Conservation (phyloP, 225 moss, liverwort and hornwort species). For the Pseudisothecium myosuroides region DNA sequence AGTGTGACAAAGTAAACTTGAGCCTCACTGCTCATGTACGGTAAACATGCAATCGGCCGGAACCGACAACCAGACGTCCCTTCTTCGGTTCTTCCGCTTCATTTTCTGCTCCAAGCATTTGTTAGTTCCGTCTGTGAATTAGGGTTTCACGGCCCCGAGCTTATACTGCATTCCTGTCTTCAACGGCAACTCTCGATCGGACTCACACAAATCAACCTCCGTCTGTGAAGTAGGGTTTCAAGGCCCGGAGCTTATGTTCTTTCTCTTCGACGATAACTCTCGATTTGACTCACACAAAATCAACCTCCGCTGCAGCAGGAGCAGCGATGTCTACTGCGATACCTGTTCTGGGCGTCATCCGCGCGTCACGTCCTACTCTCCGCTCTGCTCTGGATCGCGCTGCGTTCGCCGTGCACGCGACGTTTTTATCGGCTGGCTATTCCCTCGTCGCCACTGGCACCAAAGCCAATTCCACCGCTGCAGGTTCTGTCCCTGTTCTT, state of each 20-base stretch:
- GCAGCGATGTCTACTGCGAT: conserved; percentile 30
- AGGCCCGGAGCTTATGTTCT: neutral
- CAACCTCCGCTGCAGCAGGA: neutral
- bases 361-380: conserved; percentile 70
- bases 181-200: neutral
- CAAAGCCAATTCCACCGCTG: conserved; percentile 19
- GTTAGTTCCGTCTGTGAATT: neutral
- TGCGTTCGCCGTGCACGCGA: conserved; percentile 79
- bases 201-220: neutral
- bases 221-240: neutral
- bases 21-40: neutral
- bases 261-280: neutral
- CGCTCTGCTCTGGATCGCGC: conserved; percentile 62
- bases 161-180: neutral
- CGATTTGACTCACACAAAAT: neutral
- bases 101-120: neutral
- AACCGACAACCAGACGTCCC: no score
- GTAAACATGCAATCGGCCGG: neutral
- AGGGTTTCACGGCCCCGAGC: neutral
- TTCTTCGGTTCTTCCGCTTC: no score
- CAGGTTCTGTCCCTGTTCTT: neutral
- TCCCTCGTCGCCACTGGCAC: conserved; percentile 44
- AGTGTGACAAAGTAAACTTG: neutral
- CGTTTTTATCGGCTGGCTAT: conserved; percentile 63
- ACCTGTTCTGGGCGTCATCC: conserved; percentile 73